These are phyloP conservation scores for Botrytis cinerea DNA, from an alignment of 2,329 filamentous ascomycete species.

Conservation along the genomic window DNA sequence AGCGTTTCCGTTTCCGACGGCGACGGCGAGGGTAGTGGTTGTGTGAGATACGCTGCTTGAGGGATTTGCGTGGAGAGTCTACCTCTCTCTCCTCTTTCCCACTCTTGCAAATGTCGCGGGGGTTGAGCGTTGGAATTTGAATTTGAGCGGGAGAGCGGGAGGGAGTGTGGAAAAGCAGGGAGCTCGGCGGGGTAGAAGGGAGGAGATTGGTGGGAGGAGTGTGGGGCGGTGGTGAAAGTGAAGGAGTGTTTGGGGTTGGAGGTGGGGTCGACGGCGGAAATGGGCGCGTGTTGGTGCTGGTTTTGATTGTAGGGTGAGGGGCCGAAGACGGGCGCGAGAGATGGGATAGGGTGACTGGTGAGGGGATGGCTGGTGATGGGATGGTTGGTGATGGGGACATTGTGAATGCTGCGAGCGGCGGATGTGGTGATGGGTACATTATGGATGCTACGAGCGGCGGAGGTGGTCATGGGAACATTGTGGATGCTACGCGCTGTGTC, in stretches of 20 bases:
- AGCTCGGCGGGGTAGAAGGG: neutral
- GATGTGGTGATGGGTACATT: neutral
- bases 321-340: neutral
- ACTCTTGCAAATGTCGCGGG: neutral
- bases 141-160: conserved; percentile 9
- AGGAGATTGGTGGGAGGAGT: conserved; percentile 4
- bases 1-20: conserved; percentile 21
- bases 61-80: neutral
- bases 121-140: conserved; percentile 1
- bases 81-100: neutral
- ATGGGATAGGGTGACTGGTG: neutral
- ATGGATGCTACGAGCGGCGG: conserved; percentile 4
- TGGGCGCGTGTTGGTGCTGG: neutral
- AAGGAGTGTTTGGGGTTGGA: conserved; percentile 24
- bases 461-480: neutral
- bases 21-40: neutral
- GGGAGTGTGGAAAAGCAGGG: neutral
- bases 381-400: neutral
- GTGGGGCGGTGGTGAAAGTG: conserved; percentile 21
- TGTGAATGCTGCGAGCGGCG: too few relatives aligned
- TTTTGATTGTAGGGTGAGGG: conserved; percentile 9
- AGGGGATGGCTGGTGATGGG: neutral
- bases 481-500: conserved; percentile 10
- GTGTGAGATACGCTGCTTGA: conserved; percentile 7
- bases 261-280: conserved; percentile 12